These are phyloP conservation scores for Ogataea zsoltii DNA, from an alignment of 805 yeast genomes.

Conservation along the genomic window DNA sequence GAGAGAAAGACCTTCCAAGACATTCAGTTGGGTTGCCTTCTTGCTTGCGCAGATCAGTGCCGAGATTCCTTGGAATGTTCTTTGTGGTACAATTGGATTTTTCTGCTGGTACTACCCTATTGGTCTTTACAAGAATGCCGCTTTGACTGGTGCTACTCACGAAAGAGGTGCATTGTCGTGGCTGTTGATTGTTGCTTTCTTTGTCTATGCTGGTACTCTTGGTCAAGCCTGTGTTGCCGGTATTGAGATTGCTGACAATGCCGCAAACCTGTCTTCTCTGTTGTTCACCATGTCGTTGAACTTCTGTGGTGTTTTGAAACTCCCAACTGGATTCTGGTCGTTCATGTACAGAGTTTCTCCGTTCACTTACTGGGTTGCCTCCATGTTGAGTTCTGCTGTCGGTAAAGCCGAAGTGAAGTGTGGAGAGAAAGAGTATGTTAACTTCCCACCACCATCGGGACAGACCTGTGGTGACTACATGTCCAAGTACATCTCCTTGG, in stretches of 20 bases:
- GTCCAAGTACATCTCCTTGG: conserved; percentile 34
- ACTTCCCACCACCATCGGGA: conserved; percentile 53
- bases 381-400: conserved; percentile 54
- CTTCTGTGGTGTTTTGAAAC: conserved; percentile 77
- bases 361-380: conserved; percentile 62
- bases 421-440: conserved; percentile 46
- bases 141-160: conserved; percentile 42
- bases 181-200: conserved; percentile 46
- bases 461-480: conserved; percentile 60
- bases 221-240: conserved; percentile 63
- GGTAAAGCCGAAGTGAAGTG: conserved; percentile 52
- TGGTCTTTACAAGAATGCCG: conserved; percentile 63
- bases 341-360: conserved; percentile 79
- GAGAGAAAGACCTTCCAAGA: conserved; percentile 71
- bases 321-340: conserved; percentile 68
- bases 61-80: conserved; percentile 65
- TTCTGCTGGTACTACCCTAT: conserved; percentile 74
- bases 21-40: conserved; percentile 67
- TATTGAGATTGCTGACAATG: conserved; percentile 58
- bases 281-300: conserved; percentile 62
- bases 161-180: conserved; percentile 58
- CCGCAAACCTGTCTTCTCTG: conserved; percentile 59
- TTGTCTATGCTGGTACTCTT: conserved; percentile 54
- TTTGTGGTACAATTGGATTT: conserved; percentile 63
- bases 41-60: conserved; percentile 60